Evolutionary conservation across 2,329 filamentous ascomycete species (phyloP).

Genomic region (Chrysosporium queenslandicum): DNA sequence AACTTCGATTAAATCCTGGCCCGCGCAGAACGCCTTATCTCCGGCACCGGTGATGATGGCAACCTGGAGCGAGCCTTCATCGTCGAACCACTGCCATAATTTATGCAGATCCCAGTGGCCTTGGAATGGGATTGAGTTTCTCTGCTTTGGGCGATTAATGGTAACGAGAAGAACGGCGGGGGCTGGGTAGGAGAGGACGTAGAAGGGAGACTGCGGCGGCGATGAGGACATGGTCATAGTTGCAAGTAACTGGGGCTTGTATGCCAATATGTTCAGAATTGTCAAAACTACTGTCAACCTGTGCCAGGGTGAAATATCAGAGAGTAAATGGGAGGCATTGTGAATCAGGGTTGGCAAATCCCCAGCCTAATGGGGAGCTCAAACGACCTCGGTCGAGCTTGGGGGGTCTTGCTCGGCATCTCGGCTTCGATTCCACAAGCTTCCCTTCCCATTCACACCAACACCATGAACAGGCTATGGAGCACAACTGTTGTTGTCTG

Average conservation of each 20-base stretch:
- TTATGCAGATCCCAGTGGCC: slow-evolving; percentile 33
- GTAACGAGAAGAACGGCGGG: slow-evolving; percentile 37
- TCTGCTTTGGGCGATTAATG: slow-evolving; percentile 32
- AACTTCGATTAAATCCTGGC: slow-evolving; percentile 39
- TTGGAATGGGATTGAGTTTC: slow-evolving; percentile 34
- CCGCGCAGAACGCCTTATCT: slow-evolving; percentile 38
- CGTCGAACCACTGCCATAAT: slow-evolving; percentile 36
- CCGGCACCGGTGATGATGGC: slow-evolving; percentile 36
- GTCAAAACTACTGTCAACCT: background rate
- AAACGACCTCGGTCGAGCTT: background rate
- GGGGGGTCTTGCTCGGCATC: background rate
- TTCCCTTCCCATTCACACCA: background rate
- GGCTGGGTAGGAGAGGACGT: slow-evolving; percentile 33
- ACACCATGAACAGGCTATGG: no score
- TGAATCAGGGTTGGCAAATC: no score
- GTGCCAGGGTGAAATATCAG: background rate
- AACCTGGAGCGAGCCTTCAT: slow-evolving; percentile 33
- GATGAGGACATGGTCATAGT: slow-evolving; percentile 13
- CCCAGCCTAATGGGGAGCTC: background rate
- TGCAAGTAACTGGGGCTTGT: background rate
- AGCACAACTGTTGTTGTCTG: no score
- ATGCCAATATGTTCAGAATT: background rate
- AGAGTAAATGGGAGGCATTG: background rate
- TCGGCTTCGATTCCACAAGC: background rate
- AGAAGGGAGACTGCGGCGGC: slow-evolving; percentile 16